These are phyloP conservation scores for Leccinum imitatum DNA, from an alignment of 768 basidiomycete genomes.

Conservation along the genomic window DNA sequence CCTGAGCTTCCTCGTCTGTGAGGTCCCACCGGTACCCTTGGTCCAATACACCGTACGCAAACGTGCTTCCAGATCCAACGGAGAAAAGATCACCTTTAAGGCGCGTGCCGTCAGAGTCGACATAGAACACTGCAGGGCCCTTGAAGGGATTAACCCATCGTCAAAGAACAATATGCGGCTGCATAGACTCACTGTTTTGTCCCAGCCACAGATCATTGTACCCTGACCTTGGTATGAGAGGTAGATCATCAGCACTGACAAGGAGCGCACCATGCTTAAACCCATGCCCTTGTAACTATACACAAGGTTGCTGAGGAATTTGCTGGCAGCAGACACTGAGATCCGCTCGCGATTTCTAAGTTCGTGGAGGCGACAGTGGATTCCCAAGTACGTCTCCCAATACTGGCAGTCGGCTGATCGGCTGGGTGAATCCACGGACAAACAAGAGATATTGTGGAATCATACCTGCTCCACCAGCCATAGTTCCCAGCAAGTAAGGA, in stretches of 20 bases:
- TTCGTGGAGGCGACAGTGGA: constrained; percentile 96
- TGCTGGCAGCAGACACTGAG: constrained; percentile 98
- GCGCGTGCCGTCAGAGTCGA: constrained; percentile 95
- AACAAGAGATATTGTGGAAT: constrained; percentile 15
- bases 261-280: constrained; percentile 83
- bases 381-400: constrained; percentile 99
- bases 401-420: constrained; percentile 86
- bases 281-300: constrained; percentile 99
- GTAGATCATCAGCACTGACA: constrained; percentile 1
- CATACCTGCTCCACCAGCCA: constrained; percentile 97
- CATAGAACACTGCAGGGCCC: constrained; percentile 95
- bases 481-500: constrained; percentile 96
- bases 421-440: constrained; percentile 3
- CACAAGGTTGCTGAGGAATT: constrained; percentile 95
- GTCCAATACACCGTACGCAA: constrained; percentile 98
- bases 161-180: background rate
- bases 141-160: constrained; percentile 31
- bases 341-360: constrained; percentile 95
- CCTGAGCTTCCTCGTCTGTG: constrained; percentile 89
- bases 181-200: constrained; percentile 76
- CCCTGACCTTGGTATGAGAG: constrained; percentile 51
- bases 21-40: constrained; percentile 95
- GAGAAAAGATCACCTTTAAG: constrained; percentile 98
- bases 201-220: constrained; percentile 99
- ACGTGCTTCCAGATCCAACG: constrained; percentile 96